phyloP scores from a whole-genome alignment of 345 rosid species.

The Camelina neglecta region DNA sequence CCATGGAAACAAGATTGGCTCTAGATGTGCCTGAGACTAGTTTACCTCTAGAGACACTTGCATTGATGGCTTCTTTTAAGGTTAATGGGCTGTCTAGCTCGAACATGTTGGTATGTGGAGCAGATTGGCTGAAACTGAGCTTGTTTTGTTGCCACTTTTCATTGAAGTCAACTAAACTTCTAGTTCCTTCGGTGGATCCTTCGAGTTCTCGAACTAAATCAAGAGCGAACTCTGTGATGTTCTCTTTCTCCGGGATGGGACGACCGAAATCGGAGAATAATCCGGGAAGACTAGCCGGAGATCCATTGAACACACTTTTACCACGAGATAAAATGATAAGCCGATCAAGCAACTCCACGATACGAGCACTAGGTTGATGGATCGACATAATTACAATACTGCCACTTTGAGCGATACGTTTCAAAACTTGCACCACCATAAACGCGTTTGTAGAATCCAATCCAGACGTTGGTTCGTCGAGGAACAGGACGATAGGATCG shows the following conservation, averaged over 20 bases:
- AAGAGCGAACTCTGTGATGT: conserved; percentile 71
- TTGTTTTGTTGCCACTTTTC: conserved; percentile 56
- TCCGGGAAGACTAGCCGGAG: conserved; percentile 56
- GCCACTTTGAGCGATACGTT: conserved; percentile 83
- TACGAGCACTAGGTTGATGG: conserved; percentile 86
- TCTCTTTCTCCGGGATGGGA: conserved; percentile 78
- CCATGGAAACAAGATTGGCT: conserved; percentile 23
- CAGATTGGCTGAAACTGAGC: background rate
- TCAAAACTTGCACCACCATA: conserved; percentile 89
- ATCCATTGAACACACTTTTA: conserved; percentile 58
- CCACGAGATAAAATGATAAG: conserved; percentile 63
- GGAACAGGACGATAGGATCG: conserved; percentile 81
- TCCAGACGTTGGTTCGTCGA: conserved; percentile 95
- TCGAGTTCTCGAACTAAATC: conserved; percentile 60
- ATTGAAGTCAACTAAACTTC: conserved; percentile 63
- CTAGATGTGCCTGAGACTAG: conserved; percentile 45
- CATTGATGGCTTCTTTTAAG: conserved; percentile 40
- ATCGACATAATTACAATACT: conserved; percentile 89
- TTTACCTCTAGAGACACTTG: conserved; percentile 45
- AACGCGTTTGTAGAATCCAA: conserved; percentile 91
- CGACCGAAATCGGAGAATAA: conserved; percentile 71
- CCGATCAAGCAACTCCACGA: conserved; percentile 64
- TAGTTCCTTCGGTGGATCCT: conserved; percentile 63
- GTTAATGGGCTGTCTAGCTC: conserved; percentile 8
- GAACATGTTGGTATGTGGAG: background rate